A percentile compares a stretch with the other conserved stretches of the same genome.
phyloP scores from a whole-genome alignment of 2,329 filamentous ascomycete species.

The Colletotrichum tabaci region DNA sequence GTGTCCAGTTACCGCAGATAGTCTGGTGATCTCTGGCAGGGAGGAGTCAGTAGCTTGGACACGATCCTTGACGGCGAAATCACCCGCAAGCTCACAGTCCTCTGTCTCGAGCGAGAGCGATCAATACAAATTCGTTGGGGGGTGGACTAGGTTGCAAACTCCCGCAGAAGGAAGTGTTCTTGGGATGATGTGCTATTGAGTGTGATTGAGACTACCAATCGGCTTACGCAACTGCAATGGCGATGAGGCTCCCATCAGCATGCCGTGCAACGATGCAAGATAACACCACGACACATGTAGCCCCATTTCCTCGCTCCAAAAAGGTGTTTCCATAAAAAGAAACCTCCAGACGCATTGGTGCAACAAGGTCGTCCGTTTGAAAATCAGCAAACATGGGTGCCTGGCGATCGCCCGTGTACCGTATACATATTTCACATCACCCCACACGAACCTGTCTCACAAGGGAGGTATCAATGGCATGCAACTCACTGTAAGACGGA shows the following conservation, averaged over 20 bases:
- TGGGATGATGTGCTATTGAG: not conserved
- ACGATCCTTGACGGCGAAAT: not conserved
- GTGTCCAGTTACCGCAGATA: not conserved
- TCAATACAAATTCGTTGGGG: not conserved
- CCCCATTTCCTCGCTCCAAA: not conserved
- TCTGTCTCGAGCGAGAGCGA: not conserved
- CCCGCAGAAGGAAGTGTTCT: too few species aligned
- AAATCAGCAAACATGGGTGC: conserved; percentile 2
- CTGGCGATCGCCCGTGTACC: not conserved
- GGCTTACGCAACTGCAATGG: not conserved
- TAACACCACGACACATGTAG: too few species aligned
- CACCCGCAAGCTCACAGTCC: too few species aligned
- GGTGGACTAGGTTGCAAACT: not conserved
- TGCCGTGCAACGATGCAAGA: not conserved
- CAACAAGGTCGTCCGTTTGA: not conserved
- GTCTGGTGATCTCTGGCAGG: not conserved
- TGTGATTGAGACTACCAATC: not conserved
- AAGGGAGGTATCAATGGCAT: not conserved
- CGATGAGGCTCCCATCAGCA: conserved; percentile 24
- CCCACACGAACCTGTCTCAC: not conserved
- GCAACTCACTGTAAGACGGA: not conserved
- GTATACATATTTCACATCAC: not conserved
- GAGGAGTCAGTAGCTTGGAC: not conserved
- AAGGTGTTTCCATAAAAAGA: conserved; percentile 5
- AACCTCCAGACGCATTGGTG: conserved; percentile 1